Conservation (phyloP, 1,284 basidiomycete species). For the Cryptococcus jaspeensis region DNA sequence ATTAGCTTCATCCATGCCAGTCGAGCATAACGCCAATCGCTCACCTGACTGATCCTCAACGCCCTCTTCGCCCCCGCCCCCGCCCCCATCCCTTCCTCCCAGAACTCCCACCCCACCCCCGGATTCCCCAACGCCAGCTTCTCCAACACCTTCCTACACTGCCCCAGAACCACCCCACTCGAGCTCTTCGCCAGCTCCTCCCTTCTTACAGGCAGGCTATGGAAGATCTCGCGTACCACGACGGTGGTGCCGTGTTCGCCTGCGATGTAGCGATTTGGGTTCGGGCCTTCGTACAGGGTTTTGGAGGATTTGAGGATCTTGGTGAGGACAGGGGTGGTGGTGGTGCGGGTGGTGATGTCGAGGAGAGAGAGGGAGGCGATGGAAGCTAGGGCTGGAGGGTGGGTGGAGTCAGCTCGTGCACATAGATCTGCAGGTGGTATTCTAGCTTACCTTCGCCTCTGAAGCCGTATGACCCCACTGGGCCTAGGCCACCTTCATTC, state of each 20-base stretch:
- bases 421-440: neutral
- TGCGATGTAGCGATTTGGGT: slow-evolving; percentile 65
- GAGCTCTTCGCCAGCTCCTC: slow-evolving; percentile 44
- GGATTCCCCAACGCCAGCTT: slow-evolving; percentile 69
- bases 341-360: slow-evolving; percentile 66
- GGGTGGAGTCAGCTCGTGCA: neutral
- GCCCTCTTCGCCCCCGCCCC: slow-evolving; percentile 22
- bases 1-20: too few relatives aligned
- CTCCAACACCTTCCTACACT: slow-evolving; percentile 70
- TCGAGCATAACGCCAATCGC: slow-evolving; percentile 14
- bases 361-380: slow-evolving; percentile 65
- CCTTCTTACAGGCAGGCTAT: slow-evolving; percentile 57
- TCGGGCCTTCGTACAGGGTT: slow-evolving; percentile 63
- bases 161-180: slow-evolving; percentile 59
- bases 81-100: slow-evolving; percentile 52
- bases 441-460: slow-evolving; percentile 73
- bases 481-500: slow-evolving; percentile 14
- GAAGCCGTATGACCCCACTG: slow-evolving; percentile 69
- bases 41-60: slow-evolving; percentile 56
- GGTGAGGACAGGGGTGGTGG: slow-evolving; percentile 62
- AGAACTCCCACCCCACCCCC: slow-evolving; percentile 65
- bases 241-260: slow-evolving; percentile 69
- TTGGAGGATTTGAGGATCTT: slow-evolving; percentile 62
- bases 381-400: slow-evolving; percentile 70
- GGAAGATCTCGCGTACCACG: slow-evolving; percentile 78